Conservation (phyloP, 768 basidiomycete genomes). For the Naganishia vaughanmartiniae region DNA sequence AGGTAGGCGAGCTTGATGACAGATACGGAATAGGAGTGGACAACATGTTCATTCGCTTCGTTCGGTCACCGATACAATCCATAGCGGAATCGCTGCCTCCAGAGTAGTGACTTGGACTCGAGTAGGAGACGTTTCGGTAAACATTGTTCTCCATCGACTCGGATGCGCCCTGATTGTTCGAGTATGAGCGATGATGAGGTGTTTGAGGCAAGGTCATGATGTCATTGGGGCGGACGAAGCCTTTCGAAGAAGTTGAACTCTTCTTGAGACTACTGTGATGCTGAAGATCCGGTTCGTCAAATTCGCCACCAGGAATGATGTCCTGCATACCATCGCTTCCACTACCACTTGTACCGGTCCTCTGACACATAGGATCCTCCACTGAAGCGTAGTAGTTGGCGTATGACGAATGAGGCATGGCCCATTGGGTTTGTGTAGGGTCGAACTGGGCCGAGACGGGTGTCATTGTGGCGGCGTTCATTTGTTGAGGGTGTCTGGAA, state of each 20-base stretch:
- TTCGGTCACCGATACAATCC: background rate
- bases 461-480: too few relatives aligned
- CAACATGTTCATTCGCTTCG: conserved; percentile 1
- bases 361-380: background rate
- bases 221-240: background rate
- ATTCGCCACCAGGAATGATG: conserved; percentile 16
- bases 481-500: too few relatives aligned
- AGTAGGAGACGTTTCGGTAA: background rate
- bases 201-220: conserved; percentile 6
- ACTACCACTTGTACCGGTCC: background rate
- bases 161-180: too few relatives aligned
- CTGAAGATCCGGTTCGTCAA: conserved; percentile 4
- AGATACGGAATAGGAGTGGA: background rate
- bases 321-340: background rate
- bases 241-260: background rate
- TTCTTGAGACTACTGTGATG: background rate
- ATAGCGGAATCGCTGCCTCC: conserved; percentile 13
- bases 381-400: background rate
- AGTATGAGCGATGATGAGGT: background rate
- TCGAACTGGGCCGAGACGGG: background rate
- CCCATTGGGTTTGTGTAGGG: background rate
- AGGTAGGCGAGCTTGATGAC: background rate
- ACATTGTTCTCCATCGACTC: background rate
- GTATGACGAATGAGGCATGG: background rate
- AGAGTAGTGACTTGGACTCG: too few relatives aligned